Conservation (phyloP, 176 grass and related monocot species). For the Elaeis guineensis region DNA sequence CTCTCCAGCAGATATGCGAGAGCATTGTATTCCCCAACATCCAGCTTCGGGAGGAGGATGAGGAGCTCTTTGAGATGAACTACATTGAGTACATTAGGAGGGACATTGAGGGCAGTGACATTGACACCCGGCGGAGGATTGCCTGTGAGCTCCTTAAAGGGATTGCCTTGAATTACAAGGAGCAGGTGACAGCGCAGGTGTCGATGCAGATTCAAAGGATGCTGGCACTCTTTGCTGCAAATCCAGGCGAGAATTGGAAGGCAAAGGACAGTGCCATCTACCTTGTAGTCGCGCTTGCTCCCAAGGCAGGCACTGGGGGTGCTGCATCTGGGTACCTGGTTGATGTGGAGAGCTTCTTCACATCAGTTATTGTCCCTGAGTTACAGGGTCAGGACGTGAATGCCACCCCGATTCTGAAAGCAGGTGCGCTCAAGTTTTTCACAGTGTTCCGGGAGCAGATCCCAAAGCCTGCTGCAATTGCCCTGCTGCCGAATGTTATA, state of each 20-base stretch:
- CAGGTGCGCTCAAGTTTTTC: conserved; percentile 86
- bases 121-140: conserved; percentile 68
- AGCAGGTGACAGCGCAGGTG: conserved; percentile 63
- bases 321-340: conserved; percentile 39
- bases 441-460: conserved; percentile 88
- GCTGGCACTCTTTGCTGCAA: conserved; percentile 55
- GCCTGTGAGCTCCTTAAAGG: conserved; percentile 77
- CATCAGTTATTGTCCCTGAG: conserved; percentile 79
- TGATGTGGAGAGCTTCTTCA: conserved; percentile 90
- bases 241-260: conserved; percentile 73
- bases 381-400: conserved; percentile 64
- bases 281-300: conserved; percentile 79
- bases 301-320: conserved; percentile 54
- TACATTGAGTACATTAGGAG: conserved; percentile 92
- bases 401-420: conserved; percentile 79
- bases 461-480: conserved; percentile 55
- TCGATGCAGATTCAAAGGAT: conserved; percentile 75
- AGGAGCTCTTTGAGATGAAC: conserved; percentile 87
- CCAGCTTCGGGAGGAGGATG: conserved; percentile 80
- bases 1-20: conserved; percentile 69
- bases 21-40: conserved; percentile 94
- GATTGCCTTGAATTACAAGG: conserved; percentile 72
- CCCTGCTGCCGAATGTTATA: conserved; percentile 47
- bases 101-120: conserved; percentile 86
- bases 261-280: conserved; percentile 95